Percentiles rank a stretch among this genome's conserved stretches.
These are phyloP conservation scores for Ogataea zsoltii DNA, from an alignment of 805 yeast genomes.

Conservation along the genomic window DNA sequence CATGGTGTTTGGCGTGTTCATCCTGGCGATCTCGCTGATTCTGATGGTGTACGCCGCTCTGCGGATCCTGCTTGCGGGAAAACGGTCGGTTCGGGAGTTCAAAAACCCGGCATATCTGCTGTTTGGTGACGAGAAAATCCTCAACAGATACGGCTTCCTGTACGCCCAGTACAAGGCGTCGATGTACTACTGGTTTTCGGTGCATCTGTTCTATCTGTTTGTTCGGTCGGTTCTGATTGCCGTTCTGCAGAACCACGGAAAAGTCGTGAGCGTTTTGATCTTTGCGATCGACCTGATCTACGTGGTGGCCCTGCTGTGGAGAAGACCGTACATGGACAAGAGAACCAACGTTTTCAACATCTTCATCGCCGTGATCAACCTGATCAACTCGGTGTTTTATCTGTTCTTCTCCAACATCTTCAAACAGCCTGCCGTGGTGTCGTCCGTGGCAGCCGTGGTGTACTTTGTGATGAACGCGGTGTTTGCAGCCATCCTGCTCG, in stretches of 20 bases:
- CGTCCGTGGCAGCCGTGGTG: constrained; percentile 88
- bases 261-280: constrained; percentile 74
- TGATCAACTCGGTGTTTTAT: constrained; percentile 82
- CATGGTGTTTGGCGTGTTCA: constrained; percentile 73
- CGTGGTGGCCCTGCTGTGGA: constrained; percentile 62
- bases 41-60: constrained; percentile 71
- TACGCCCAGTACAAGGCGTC: constrained; percentile 91
- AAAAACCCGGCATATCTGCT: constrained; percentile 91
- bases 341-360: constrained; percentile 94
- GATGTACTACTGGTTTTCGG: constrained; percentile 76
- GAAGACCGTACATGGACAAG: constrained; percentile 91
- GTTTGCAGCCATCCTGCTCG: constrained; percentile 75
- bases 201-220: constrained; percentile 64
- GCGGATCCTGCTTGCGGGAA: constrained; percentile 74
- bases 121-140: constrained; percentile 76
- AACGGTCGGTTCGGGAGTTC: constrained; percentile 66
- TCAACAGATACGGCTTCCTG: constrained; percentile 88
- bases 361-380: constrained; percentile 73
- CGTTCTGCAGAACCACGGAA: constrained; percentile 77
- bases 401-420: constrained; percentile 85
- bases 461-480: constrained; percentile 88
- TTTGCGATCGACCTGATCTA: constrained; percentile 75
- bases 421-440: constrained; percentile 82
- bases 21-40: constrained; percentile 57
- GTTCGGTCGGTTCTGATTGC: constrained; percentile 84